phyloP scores from a whole-genome alignment of 305 asterid genomes.

The Monarda citriodora region DNA sequence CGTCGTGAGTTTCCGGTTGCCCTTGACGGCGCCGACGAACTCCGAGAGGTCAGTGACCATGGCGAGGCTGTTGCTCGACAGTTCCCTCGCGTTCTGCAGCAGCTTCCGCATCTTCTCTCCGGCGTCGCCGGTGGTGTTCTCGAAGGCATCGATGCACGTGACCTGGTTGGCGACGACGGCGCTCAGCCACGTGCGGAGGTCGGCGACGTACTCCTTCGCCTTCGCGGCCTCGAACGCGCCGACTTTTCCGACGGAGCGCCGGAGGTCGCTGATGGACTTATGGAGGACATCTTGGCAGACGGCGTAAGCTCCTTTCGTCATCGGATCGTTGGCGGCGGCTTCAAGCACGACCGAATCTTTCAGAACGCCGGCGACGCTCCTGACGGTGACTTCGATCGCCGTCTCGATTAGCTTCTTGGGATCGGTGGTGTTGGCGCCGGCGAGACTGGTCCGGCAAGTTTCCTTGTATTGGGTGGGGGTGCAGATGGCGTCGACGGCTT shows the following conservation, averaged over 20 bases:
- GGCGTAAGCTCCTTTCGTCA: conserved; percentile 24
- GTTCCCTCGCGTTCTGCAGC: conserved; percentile 28
- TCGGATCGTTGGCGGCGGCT: conserved; percentile 29
- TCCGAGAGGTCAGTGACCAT: conserved; percentile 33
- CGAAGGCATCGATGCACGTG: conserved; percentile 60
- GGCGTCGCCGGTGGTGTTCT: conserved; percentile 43
- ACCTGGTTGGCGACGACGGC: conserved; percentile 56
- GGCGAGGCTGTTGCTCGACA: conserved; percentile 46
- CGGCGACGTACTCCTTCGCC: conserved; percentile 23
- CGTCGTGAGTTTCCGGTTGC: neutral
- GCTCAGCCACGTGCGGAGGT: conserved; percentile 57
- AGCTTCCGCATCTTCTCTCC: conserved; percentile 51
- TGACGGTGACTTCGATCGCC: conserved; percentile 23
- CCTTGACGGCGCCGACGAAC: neutral
- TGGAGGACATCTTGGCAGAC: conserved; percentile 33
- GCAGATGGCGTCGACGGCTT: conserved; percentile 27
- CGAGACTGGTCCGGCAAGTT: conserved; percentile 24
- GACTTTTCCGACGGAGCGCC: conserved; percentile 16
- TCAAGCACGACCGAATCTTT: conserved; percentile 18
- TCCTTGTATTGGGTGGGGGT: conserved; percentile 30
- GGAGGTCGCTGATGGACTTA: conserved; percentile 32
- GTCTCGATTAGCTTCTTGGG: conserved; percentile 34
- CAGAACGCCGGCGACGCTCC: conserved; percentile 5
- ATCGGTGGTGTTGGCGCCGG: conserved; percentile 29
- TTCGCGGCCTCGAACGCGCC: conserved; percentile 24